phyloP scores from a whole-genome alignment of 2,329 filamentous ascomycete genomes.

The Shiraia bambusicola region DNA sequence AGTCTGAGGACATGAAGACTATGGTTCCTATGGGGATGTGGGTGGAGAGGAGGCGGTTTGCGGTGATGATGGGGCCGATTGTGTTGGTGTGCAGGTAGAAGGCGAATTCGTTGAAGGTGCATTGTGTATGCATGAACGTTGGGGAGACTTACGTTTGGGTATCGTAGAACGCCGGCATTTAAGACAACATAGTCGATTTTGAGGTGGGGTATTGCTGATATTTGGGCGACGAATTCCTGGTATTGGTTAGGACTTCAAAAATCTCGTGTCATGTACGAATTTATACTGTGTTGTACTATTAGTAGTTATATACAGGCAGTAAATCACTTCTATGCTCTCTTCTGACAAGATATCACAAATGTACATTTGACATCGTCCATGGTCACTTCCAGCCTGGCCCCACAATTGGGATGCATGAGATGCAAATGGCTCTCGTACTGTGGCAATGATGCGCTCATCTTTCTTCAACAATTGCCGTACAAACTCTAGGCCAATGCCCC shows the following conservation, averaged over 20 bases:
- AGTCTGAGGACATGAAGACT: slow-evolving; percentile 59
- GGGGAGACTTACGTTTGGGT: slow-evolving; percentile 54
- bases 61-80: slow-evolving; percentile 60
- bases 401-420: slow-evolving; percentile 45
- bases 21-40: slow-evolving; percentile 53
- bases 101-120: slow-evolving; percentile 56
- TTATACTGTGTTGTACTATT: too few species aligned
- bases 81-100: slow-evolving; percentile 60
- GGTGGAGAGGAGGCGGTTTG: slow-evolving; percentile 54
- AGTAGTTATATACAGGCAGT: too few species aligned
- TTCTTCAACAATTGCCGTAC: slow-evolving; percentile 51
- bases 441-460: slow-evolving; percentile 55
- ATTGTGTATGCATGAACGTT: slow-evolving; percentile 23
- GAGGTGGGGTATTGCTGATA: slow-evolving; percentile 45
- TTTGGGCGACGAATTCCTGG: slow-evolving; percentile 48
- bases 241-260: slow-evolving; percentile 8
- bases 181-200: slow-evolving; percentile 58
- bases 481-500: slow-evolving; percentile 56
- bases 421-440: slow-evolving; percentile 49
- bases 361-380: slow-evolving; percentile 51
- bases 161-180: slow-evolving; percentile 59
- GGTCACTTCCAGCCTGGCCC: slow-evolving; percentile 46
- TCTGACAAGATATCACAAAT: slow-evolving; percentile 58
- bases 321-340: slow-evolving; percentile 53
- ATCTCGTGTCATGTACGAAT: background rate